Evolutionary conservation across 768 basidiomycete species (phyloP).

Genomic region (Boletus rubescentipes): DNA sequence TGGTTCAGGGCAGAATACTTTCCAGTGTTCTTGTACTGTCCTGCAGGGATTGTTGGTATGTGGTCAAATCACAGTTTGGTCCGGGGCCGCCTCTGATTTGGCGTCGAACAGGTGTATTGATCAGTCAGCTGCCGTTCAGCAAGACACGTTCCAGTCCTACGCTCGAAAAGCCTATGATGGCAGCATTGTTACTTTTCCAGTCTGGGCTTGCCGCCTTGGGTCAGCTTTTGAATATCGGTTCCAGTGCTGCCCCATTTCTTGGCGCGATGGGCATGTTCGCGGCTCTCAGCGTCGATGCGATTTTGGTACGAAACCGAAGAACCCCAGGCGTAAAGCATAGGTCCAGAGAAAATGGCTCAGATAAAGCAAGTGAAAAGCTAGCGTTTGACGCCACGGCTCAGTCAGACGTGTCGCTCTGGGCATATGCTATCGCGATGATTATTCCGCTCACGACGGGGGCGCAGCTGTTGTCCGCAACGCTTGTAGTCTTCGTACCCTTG

Average conservation of each 20-base stretch:
- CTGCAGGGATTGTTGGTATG: conserved; percentile 70
- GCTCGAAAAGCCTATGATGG: conserved; percentile 61
- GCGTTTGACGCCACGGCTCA: conserved; percentile 8
- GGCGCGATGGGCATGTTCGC: conserved; percentile 54
- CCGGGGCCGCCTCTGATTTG: not conserved
- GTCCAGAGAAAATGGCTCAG: conserved; percentile 1
- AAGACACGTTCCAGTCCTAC: conserved; percentile 25
- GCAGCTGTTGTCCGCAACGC: conserved; percentile 55
- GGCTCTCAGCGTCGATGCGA: conserved; percentile 53
- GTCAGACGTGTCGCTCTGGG: conserved; percentile 50
- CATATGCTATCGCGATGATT: conserved; percentile 61
- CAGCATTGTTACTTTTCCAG: conserved; percentile 61
- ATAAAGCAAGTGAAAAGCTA: not conserved
- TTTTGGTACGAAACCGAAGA: conserved; percentile 29
- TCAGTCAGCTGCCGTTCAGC: conserved; percentile 59
- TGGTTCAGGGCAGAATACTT: conserved; percentile 81
- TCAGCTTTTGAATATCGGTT: conserved; percentile 72
- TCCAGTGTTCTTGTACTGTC: conserved; percentile 68
- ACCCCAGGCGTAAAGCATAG: not conserved
- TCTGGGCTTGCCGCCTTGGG: conserved; percentile 51
- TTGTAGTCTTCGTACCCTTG: conserved; percentile 90
- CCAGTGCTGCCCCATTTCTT: conserved; percentile 73
- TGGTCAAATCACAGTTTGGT: not conserved
- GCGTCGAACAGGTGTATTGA: conserved; percentile 50
- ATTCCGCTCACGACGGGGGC: conserved; percentile 57